A percentile compares a stretch with the other conserved stretches of the same genome.
These are phyloP conservation scores for Geotrichum carabidarum DNA, from an alignment of 1,139 yeast genomes.

Conservation along the genomic window DNA sequence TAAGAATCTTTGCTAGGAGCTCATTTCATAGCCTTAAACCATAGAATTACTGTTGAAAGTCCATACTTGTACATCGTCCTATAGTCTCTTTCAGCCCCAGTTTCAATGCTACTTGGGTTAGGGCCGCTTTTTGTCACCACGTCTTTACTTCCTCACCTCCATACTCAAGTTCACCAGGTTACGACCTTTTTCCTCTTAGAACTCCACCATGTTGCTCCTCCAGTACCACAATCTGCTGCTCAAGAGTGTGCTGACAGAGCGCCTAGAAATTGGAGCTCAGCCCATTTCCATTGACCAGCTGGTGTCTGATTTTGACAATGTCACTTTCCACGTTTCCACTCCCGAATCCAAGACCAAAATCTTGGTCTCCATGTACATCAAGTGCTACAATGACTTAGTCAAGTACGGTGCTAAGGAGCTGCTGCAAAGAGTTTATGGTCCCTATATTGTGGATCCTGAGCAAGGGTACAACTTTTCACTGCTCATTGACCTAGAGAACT, in stretches of 20 bases:
- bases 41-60: too few relatives aligned
- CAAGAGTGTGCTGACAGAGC: constrained; percentile 41
- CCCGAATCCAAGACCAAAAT: constrained; percentile 63
- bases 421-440: constrained; percentile 43
- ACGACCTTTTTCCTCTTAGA: constrained; percentile 18
- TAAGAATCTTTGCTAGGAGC: too few relatives aligned
- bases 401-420: constrained; percentile 54
- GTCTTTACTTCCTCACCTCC: too few relatives aligned
- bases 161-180: too few relatives aligned
- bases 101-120: too few relatives aligned
- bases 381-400: constrained; percentile 68
- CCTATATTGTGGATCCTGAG: constrained; percentile 49
- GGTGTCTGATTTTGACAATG: constrained; percentile 91
- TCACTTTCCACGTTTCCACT: constrained; percentile 87
- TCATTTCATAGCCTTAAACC: too few relatives aligned
- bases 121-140: too few relatives aligned
- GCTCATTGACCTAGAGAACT: constrained; percentile 53
- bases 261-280: constrained; percentile 37
- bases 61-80: too few relatives aligned
- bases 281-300: constrained; percentile 78
- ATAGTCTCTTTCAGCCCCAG: too few relatives aligned
- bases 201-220: constrained; percentile 41
- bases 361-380: constrained; percentile 64
- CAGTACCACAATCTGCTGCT: constrained; percentile 43
- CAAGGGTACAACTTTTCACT: constrained; percentile 79